A percentile compares a stretch with the other conserved stretches of the same genome.
phyloP scores from a whole-genome alignment of 768 basidiomycete genomes.

The Mycena floridula region DNA sequence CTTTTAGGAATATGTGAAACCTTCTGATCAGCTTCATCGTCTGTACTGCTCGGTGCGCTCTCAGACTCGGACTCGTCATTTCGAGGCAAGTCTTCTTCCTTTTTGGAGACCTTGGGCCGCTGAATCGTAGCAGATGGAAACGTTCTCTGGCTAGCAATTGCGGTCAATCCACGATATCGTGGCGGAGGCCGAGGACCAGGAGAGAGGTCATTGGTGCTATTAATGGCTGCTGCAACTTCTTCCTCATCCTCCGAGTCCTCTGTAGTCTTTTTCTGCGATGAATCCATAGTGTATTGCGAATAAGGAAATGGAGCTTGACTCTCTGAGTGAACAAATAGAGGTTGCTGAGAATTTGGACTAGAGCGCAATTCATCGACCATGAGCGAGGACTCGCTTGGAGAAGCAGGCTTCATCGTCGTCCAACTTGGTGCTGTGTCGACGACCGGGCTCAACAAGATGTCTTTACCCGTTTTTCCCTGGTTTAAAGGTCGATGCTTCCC shows the following conservation, averaged over 20 bases:
- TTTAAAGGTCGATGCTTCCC: too few relatives aligned
- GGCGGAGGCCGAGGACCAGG: too few relatives aligned
- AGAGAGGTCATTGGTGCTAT: constrained; percentile 9
- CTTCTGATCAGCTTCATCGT: constrained; percentile 22
- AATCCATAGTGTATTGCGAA: constrained; percentile 32
- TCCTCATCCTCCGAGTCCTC: constrained; percentile 38
- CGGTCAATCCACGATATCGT: constrained; percentile 49
- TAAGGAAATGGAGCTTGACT: constrained; percentile 52
- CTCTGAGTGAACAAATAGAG: constrained; percentile 46
- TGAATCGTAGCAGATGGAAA: constrained; percentile 25
- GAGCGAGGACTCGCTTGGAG: background rate
- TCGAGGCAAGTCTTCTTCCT: constrained; percentile 22
- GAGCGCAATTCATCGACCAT: background rate
- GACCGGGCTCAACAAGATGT: too few relatives aligned
- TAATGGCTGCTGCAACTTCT: constrained; percentile 24
- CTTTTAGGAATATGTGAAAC: constrained; percentile 58
- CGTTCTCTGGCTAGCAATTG: constrained; percentile 39
- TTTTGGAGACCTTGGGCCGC: constrained; percentile 21
- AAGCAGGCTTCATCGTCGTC: background rate
- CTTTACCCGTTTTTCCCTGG: too few relatives aligned
- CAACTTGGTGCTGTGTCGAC: background rate
- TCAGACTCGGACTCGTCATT: constrained; percentile 19
- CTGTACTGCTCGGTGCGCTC: constrained; percentile 27
- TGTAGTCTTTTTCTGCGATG: constrained; percentile 10
- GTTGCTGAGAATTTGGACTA: constrained; percentile 8